A percentile compares a stretch with the other conserved stretches of the same genome.
Evolutionary conservation across 228 moss, liverwort and hornwort species (phyloP).

Genomic region (Sphagnum magellanicum): DNA sequence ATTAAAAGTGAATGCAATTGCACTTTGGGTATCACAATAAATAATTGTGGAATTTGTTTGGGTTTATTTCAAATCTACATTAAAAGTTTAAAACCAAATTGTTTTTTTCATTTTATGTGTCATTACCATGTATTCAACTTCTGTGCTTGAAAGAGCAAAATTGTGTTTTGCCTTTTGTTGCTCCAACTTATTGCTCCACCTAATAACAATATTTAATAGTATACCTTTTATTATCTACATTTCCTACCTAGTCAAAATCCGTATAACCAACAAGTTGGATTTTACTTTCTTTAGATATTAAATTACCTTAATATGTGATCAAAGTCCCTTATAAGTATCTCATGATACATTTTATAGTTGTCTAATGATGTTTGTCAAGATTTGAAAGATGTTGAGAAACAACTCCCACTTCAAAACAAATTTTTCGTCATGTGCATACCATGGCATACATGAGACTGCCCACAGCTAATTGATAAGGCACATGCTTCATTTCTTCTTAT

Average conservation of each 20-base stretch:
- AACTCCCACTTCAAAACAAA: neutral
- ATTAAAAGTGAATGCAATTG: neutral
- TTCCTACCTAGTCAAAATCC: neutral
- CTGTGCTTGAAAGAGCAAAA: neutral
- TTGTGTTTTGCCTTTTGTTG: neutral
- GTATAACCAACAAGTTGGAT: neutral
- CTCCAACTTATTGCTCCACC: neutral
- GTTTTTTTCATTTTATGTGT: neutral
- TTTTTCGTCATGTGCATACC: neutral
- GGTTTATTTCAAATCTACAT: neutral
- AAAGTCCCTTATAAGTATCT: neutral
- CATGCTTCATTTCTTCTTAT: neutral
- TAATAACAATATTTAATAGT: neutral
- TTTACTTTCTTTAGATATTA: neutral
- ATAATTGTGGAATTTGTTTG: neutral
- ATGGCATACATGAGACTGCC: neutral
- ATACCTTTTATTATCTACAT: neutral
- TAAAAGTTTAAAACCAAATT: neutral
- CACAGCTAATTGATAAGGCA: neutral
- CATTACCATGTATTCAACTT: slow-evolving; percentile 1
- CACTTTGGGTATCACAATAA: neutral
- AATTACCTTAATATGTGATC: neutral
- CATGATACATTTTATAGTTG: neutral
- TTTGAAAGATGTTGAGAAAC: neutral
- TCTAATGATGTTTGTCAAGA: too few relatives aligned